These are phyloP conservation scores for Monascus purpureus DNA, from an alignment of 495 filamentous ascomycete genomes.

Conservation along the genomic window DNA sequence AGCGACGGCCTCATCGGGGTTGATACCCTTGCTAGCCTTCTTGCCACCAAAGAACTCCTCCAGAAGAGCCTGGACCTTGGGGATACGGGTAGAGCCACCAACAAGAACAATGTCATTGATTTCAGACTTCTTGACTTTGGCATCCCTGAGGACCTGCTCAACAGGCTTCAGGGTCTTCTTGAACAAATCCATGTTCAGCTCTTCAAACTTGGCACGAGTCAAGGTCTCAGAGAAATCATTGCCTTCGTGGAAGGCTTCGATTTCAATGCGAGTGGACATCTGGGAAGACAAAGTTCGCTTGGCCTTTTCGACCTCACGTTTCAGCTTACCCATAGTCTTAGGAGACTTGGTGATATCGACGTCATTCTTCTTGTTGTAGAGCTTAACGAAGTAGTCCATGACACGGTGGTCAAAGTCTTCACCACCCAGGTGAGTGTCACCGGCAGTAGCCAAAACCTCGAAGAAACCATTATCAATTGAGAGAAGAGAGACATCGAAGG, in stretches of 20 bases:
- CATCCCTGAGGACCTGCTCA: slow-evolving; percentile 90
- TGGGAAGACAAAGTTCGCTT: slow-evolving; percentile 98
- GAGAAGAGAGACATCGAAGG: slow-evolving; percentile 98
- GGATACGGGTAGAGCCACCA: slow-evolving; percentile 91
- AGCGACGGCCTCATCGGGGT: slow-evolving; percentile 96
- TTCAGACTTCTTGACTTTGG: slow-evolving; percentile 78
- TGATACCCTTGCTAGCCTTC: slow-evolving; percentile 95
- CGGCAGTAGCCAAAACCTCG: slow-evolving; percentile 93
- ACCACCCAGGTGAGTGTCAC: slow-evolving; percentile 99
- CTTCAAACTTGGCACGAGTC: slow-evolving; percentile 98
- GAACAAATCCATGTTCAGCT: slow-evolving; percentile 97
- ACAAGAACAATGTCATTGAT: slow-evolving; percentile 83
- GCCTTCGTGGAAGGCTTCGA: slow-evolving; percentile 93
- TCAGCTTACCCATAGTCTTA: slow-evolving; percentile 99
- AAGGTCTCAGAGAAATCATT: slow-evolving; percentile 98
- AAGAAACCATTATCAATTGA: slow-evolving; percentile 96
- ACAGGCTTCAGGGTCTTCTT: slow-evolving; percentile 98
- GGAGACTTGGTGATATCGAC: slow-evolving; percentile 87
- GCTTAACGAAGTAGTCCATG: slow-evolving; percentile 94
- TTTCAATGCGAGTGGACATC: slow-evolving; percentile 96
- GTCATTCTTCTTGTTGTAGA: slow-evolving; percentile 97
- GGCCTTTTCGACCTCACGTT: slow-evolving; percentile 99
- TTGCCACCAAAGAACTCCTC: slow-evolving; percentile 94
- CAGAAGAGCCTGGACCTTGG: slow-evolving; percentile 86
- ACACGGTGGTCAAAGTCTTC: slow-evolving; percentile 99